Evolutionary conservation across 1,284 basidiomycete genomes (phyloP), one percentile per base, ranked within the genome.

Genomic region (Porogramme epimiltina): DNA sequence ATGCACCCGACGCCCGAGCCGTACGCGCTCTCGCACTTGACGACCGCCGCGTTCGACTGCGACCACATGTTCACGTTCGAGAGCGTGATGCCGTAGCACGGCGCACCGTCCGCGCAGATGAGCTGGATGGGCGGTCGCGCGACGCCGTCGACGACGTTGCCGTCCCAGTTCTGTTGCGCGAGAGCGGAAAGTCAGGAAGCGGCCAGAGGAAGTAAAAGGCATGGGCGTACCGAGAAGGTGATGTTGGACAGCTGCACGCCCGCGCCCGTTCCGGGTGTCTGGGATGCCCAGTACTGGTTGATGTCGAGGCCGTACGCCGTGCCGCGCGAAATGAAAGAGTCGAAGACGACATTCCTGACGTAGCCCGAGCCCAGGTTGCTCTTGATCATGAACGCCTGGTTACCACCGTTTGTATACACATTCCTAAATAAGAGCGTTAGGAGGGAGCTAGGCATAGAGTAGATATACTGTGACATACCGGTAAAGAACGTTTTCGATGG

Each of bases 371-470:
- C 71, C 10, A 63, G 60, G 54, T 70, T 68, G 26, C 62, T 64
- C 59, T 73, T 73, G 61, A 73, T 66, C 71, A 73, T 72, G 56
- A 71, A 64, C 3, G 66, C 65, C 54, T 70, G 67, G 62, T 70
- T 70, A 0, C 69, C 70, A 31, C 70, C 70, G 45, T 70, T 69
- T 23, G 64, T 69, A 49, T 70, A 70, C 20, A 70, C 57, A 45
- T 70, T 62, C 4, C 60, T 60, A 26, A 6, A 13, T 13, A 13
- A 31, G 13, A 13, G 34, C 10, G 34, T 37, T 16, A 37, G 16
- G 5, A 6, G 8, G 8, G n/a, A 6, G 38, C 28, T 6, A 31
- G 13, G 8, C 8, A 31, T 13, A 9, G 34, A 13, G 8, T 13
- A 31, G 34, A n/a, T 5, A 37, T 37, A 37, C 16, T 6, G 34